Base-by-base conservation (phyloP, 2,329 filamentous ascomycete species). In the Sphaerulina musiva region DNA sequence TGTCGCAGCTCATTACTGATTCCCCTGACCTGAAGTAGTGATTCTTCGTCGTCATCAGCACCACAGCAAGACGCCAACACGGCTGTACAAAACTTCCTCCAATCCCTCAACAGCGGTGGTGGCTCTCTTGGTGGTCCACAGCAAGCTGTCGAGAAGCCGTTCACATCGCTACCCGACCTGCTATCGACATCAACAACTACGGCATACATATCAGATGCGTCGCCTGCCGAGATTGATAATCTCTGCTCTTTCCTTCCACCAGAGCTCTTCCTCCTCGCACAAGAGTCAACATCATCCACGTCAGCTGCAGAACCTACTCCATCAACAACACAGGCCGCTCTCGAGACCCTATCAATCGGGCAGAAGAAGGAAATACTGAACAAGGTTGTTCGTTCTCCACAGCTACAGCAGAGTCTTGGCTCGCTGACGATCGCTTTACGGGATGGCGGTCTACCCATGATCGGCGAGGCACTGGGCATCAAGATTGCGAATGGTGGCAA, bases 361-460 rank as follows among this genome's bases (percentile, higher is more conserved):
- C 85, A 93, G 68, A 97, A 97, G 77, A 89, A 86, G 66, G 77
- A 80, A 20, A 80, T 97, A 10, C 72, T 98, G 42, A 85, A 84
- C 69, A 86, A 85, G 67, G 90, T 97, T 6, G 74, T 97, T 11
- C 82, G 88, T 59, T 95, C 88, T 61, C 92, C 93, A 14, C 93
- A 98, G 68, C 90, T 98, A 66, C 82, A 83, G 57, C 93, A 97
- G 70, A 92, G 89, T 62, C 73, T 96, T 39, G 82, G 83, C 0
- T 93, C 87, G 68, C 74, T 98, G 63, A 95, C 90, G 0, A 83
- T 90, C 71, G 93, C 93, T 10, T 76, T 98, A 52, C 80, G 90
- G 54, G 92, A 97, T 64, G 93, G 93, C 10, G 93, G 92, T 0
- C 73, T 98, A 54, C 91, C 92, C 4, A 95, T 85, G 63, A 86